A percentile compares a stretch with the other conserved stretches of the same genome.
Conservation (phyloP, 768 basidiomycete genomes). For the Mycena vulgaris region DNA sequence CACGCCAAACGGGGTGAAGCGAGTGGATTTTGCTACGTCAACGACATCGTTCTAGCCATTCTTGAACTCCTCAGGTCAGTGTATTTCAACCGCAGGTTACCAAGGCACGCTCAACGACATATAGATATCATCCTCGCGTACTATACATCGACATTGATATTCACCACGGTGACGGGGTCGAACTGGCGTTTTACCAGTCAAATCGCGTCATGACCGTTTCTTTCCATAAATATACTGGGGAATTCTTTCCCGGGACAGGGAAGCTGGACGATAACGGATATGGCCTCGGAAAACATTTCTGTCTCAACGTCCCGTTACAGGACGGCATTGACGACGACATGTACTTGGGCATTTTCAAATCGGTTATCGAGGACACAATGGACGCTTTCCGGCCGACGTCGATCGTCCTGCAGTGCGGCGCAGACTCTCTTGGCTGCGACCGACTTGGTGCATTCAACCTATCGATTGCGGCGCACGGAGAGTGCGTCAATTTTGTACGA, state of each 20-base stretch:
- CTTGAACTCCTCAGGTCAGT: constrained; percentile 85
- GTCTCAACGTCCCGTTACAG: constrained; percentile 93
- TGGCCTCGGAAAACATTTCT: constrained; percentile 94
- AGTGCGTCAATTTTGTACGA: constrained; percentile 97
- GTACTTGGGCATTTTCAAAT: constrained; percentile 96
- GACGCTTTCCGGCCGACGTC: constrained; percentile 88
- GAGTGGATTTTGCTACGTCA: constrained; percentile 98
- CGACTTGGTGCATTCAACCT: constrained; percentile 97
- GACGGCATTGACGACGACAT: constrained; percentile 98
- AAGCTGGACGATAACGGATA: constrained; percentile 94
- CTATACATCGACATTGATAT: constrained; percentile 99
- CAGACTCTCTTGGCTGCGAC: constrained; percentile 96
- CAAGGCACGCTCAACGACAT: not conserved
- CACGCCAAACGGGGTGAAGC: constrained; percentile 99
- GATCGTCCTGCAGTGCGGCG: constrained; percentile 97
- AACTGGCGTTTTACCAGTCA: constrained; percentile 97
- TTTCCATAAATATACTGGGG: constrained; percentile 98
- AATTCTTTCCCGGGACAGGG: constrained; percentile 98
- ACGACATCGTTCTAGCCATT: constrained; percentile 96
- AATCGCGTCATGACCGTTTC: constrained; percentile 99
- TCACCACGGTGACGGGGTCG: constrained; percentile 98
- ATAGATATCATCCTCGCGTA: constrained; percentile 92
- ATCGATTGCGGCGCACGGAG: constrained; percentile 97
- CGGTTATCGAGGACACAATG: constrained; percentile 95
- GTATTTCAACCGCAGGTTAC: constrained; percentile 1